Base-by-base conservation (phyloP, 2,329 filamentous ascomycete genomes). In the Juglanconis oblonga region DNA sequence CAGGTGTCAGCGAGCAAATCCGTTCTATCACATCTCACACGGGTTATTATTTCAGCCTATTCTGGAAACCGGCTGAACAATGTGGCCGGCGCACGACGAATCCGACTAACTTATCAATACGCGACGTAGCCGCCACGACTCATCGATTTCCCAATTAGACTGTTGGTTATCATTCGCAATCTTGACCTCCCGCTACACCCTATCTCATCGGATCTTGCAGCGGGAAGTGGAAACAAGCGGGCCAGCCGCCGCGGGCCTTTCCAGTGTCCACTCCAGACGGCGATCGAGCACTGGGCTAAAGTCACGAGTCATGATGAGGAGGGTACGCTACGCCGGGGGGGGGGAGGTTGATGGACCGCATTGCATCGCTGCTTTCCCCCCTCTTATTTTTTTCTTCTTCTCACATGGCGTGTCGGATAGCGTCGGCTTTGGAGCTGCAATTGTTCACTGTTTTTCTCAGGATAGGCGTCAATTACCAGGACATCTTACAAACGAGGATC, bases 241-340 rank as follows among this genome's bases (percentile, higher is more conserved):
- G 48, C n/a, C 47, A 38, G 31, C 47, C 35, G 5, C 47, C 47
- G 1, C 24, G 47, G 47, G 47, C 42, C 11, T n/a, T 40, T 13
- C 29, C 40, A 47, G 14, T 38, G 55, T 52, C 33, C 33, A 50
- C 49, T 47, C 51, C 11, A 14, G 32, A 42, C 36, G 52, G 13
- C 48, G 44, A 49, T 61, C 50, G 47, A 35, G 9, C 38, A 52
- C 40, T 35, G 48, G 29, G 52, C 35, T 33, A 17, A 32, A 31
- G 47, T 42, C 31, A 56, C 53, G 61, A 62, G 53, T 60, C 61
- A 62, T 60, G 61, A 54, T 45, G 32, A 42, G 38, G 32, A 14
- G 45, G 58, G 17, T 54, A 59, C 32, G 52, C 51, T 48, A 24
- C 24, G 24, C 52, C 45, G 52, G 42, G 40, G 52, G 44, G 35